A percentile compares a stretch with the other conserved stretches of the same genome.
Evolutionary conservation across 768 basidiomycete species (phyloP).

Genomic region (Multifurca ochricompacta): DNA sequence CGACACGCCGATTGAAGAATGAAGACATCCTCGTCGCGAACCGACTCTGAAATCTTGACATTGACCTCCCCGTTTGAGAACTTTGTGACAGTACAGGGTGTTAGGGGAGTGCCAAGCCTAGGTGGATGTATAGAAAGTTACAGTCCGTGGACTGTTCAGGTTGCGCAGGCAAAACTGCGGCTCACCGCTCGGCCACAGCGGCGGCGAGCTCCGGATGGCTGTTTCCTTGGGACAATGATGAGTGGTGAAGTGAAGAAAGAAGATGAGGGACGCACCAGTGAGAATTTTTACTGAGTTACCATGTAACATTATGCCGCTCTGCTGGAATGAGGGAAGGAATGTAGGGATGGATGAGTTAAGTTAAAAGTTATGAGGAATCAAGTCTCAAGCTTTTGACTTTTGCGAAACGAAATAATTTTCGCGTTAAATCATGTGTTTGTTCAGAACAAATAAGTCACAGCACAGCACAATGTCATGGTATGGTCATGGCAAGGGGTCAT

Average conservation of each 20-base stretch:
- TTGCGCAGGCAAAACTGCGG: slow-evolving; percentile 33
- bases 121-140: slow-evolving; percentile 31
- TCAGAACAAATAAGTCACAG: slow-evolving; percentile 19
- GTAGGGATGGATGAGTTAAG: too few relatives aligned
- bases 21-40: slow-evolving; percentile 97
- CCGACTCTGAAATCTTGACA: slow-evolving; percentile 90
- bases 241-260: not conserved
- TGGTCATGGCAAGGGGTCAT: too few relatives aligned
- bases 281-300: slow-evolving; percentile 74
- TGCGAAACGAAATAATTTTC: too few relatives aligned
- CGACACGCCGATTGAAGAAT: slow-evolving; percentile 88
- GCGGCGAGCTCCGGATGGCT: slow-evolving; percentile 97
- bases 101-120: slow-evolving; percentile 86
- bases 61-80: slow-evolving; percentile 95
- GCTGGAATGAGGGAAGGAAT: not conserved
- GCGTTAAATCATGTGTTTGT: too few relatives aligned
- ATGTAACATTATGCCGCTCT: slow-evolving; percentile 75
- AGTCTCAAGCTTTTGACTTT: not conserved
- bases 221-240: slow-evolving; percentile 54
- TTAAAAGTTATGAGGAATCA: not conserved
- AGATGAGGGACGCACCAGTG: slow-evolving; percentile 49
- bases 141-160: slow-evolving; percentile 40
- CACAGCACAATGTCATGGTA: too few relatives aligned
- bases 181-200: slow-evolving; percentile 95
- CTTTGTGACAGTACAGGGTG: slow-evolving; percentile 77